phyloP scores from a whole-genome alignment of 1,139 yeast genomes.

The Zygoascus meyerae region DNA sequence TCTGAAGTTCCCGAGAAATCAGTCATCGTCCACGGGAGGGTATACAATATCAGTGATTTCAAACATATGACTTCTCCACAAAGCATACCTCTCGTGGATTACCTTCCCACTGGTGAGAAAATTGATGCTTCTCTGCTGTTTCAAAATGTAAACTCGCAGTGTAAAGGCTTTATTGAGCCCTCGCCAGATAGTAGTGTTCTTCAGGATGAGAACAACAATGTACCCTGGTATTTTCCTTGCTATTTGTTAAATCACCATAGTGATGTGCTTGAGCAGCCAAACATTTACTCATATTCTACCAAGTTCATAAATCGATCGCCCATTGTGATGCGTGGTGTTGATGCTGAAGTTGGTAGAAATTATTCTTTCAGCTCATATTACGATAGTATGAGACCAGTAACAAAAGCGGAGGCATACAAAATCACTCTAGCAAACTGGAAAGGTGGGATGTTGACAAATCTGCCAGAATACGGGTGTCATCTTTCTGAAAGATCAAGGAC shows the following conservation, averaged over 20 bases:
- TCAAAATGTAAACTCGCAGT: conserved; percentile 84
- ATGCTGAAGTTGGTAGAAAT: no score
- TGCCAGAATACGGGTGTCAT: conserved; percentile 36
- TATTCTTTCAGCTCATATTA: no score
- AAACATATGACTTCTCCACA: conserved; percentile 4
- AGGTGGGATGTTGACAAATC: neutral
- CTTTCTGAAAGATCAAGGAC: conserved; percentile 55
- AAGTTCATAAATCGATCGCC: no score
- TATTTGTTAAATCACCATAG: no score
- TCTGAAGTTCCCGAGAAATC: conserved; percentile 52
- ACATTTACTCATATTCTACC: no score
- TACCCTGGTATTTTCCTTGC: conserved; percentile 92
- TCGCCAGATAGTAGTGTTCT: conserved; percentile 43
- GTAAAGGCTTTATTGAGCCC: conserved; percentile 63
- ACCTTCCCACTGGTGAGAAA: conserved; percentile 47
- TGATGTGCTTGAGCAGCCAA: no score
- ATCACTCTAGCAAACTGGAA: neutral
- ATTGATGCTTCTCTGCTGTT: conserved; percentile 75
- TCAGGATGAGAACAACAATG: conserved; percentile 40
- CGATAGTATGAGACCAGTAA: neutral
- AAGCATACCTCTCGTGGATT: conserved; percentile 9
- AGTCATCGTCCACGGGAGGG: conserved; percentile 69
- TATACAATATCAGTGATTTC: conserved; percentile 52
- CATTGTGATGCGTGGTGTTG: no score
- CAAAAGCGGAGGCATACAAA: neutral